phyloP scores from a whole-genome alignment of 495 filamentous ascomycete species.

The Letharia columbiana region DNA sequence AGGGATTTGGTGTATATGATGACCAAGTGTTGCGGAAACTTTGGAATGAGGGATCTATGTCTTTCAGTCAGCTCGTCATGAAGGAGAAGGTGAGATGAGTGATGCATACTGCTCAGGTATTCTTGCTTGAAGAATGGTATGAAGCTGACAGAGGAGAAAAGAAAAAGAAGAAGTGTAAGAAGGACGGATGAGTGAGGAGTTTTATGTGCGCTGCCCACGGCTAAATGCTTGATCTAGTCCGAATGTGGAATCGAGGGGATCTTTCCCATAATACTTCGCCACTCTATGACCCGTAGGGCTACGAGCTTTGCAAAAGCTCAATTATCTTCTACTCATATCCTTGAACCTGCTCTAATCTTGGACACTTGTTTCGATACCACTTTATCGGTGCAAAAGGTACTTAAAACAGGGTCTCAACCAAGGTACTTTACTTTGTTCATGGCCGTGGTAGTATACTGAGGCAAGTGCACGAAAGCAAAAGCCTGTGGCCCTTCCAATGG shows the following conservation, averaged over 20 bases:
- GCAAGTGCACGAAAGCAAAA: neutral
- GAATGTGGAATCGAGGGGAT: constrained; percentile 3
- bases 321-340: neutral
- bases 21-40: neutral
- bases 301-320: neutral
- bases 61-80: neutral
- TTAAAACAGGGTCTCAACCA: neutral
- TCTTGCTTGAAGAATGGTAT: constrained; percentile 12
- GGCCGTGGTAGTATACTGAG: neutral
- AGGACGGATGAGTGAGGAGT: neutral
- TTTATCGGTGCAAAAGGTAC: neutral
- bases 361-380: neutral
- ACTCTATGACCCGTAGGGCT: neutral
- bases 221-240: constrained; percentile 1
- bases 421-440: neutral
- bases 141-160: constrained; percentile 11
- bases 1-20: neutral
- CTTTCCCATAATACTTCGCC: neutral
- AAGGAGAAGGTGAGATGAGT: neutral
- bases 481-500: neutral
- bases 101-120: constrained; percentile 5
- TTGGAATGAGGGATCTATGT: constrained; percentile 5
- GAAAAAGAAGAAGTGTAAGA: neutral
- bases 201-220: constrained; percentile 9
- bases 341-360: neutral